A percentile compares a stretch with the other conserved stretches of the same genome.
phyloP scores from a whole-genome alignment of 2,329 filamentous ascomycete species.

The Talaromyces sp. region DNA sequence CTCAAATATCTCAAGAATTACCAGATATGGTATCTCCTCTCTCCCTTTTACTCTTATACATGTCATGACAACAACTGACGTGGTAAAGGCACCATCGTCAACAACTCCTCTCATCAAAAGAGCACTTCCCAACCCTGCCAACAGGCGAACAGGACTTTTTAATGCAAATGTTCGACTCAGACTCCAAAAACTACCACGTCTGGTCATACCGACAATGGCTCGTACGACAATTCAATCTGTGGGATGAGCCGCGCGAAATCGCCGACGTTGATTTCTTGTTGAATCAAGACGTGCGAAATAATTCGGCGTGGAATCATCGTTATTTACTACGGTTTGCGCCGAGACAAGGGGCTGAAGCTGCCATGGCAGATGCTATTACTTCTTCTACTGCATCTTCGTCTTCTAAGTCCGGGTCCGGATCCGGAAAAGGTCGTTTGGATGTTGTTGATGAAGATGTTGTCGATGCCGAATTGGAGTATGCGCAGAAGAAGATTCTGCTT shows the following conservation, averaged over 20 bases:
- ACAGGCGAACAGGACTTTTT: constrained; percentile 70
- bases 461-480: constrained; percentile 69
- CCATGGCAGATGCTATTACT: constrained; percentile 27
- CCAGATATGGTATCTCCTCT: constrained; percentile 70
- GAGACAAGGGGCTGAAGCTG: constrained; percentile 37
- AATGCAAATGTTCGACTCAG: constrained; percentile 70
- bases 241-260: constrained; percentile 58
- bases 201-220: constrained; percentile 89
- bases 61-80: not conserved
- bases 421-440: constrained; percentile 25
- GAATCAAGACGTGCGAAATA: constrained; percentile 80
- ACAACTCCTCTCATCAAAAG: constrained; percentile 47
- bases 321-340: constrained; percentile 85
- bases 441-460: constrained; percentile 59
- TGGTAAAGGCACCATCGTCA: constrained; percentile 53
- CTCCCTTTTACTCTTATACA: not conserved
- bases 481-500: constrained; percentile 64
- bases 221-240: constrained; percentile 59
- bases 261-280: constrained; percentile 67
- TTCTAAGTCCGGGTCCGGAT: too few species aligned
- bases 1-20: constrained; percentile 92
- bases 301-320: constrained; percentile 95
- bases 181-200: constrained; percentile 97
- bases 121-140: constrained; percentile 51
- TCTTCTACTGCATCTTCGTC: not conserved